A percentile compares a stretch with the other conserved stretches of the same genome.
These are phyloP conservation scores for Hydrangea macrophylla DNA, from an alignment of 148 eudicot genomes.

Conservation along the genomic window DNA sequence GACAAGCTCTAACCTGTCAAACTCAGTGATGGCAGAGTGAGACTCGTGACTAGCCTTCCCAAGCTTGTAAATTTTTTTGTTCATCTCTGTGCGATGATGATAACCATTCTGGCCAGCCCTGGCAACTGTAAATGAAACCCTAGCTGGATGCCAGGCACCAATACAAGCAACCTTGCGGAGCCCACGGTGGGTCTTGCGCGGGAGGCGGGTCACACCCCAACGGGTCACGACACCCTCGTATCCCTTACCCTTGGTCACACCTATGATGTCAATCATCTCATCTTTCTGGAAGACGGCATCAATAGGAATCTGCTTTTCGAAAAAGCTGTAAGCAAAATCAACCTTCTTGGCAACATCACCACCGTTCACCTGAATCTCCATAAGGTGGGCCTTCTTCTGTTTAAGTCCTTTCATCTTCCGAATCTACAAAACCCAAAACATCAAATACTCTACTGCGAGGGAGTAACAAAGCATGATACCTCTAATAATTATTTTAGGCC, in stretches of 20 bases:
- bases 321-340: conserved; percentile 38
- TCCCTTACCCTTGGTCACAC: conserved; percentile 49
- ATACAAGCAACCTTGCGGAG: conserved; percentile 52
- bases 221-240: conserved; percentile 50
- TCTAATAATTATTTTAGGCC: no score
- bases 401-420: conserved; percentile 47
- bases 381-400: conserved; percentile 48
- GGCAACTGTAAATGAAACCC: conserved; percentile 47
- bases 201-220: conserved; percentile 52
- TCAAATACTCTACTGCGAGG: background rate
- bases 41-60: conserved; percentile 43
- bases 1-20: conserved; percentile 32
- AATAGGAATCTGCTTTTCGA: conserved; percentile 41
- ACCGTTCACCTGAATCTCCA: conserved; percentile 46
- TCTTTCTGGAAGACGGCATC: conserved; percentile 51
- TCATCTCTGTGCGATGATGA: conserved; percentile 48
- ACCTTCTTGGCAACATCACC: conserved; percentile 38
- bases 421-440: conserved; percentile 16
- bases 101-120: conserved; percentile 51
- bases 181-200: conserved; percentile 48
- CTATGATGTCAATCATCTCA: conserved; percentile 51
- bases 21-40: conserved; percentile 43
- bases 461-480: no score
- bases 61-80: conserved; percentile 44
- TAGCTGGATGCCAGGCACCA: conserved; percentile 56